Conservation (phyloP, 495 filamentous ascomycete species). For the Xylaria sp. region DNA sequence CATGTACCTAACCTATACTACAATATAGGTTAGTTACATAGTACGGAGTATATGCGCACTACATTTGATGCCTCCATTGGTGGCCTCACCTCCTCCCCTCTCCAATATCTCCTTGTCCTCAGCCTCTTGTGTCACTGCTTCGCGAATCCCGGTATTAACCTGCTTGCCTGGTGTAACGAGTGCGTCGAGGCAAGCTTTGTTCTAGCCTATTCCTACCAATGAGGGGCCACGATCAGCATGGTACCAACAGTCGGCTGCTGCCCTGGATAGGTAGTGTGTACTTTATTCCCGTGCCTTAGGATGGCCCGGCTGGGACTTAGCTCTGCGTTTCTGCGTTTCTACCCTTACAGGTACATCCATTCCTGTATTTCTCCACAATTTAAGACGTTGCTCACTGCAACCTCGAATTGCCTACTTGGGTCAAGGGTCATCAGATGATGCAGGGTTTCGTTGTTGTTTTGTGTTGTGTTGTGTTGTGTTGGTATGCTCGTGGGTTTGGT, state of each 20-base stretch:
- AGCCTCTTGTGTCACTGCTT: slow-evolving; percentile 23
- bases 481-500: slow-evolving; percentile 1
- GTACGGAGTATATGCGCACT: too few relatives aligned
- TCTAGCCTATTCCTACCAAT: slow-evolving; percentile 17
- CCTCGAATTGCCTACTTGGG: slow-evolving; percentile 14
- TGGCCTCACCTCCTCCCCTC: neutral
- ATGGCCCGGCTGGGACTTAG: slow-evolving; percentile 13
- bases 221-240: neutral
- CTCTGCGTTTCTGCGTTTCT: slow-evolving; percentile 16
- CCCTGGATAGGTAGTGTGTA: too few relatives aligned
- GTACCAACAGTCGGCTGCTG: too few relatives aligned
- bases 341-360: too few relatives aligned
- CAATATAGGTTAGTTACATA: too few relatives aligned
- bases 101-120: neutral
- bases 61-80: neutral
- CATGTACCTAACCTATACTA: too few relatives aligned
- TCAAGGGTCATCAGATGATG: neutral
- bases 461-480: slow-evolving; percentile 15
- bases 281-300: neutral
- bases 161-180: slow-evolving; percentile 15
- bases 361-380: slow-evolving; percentile 22
- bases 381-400: slow-evolving; percentile 20
- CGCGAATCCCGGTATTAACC: slow-evolving; percentile 5
- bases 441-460: slow-evolving; percentile 14
- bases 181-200: slow-evolving; percentile 18